Percentiles rank a stretch among this genome's conserved stretches.
Evolutionary conservation across 306 rosid genomes (phyloP).

Genomic region (Luffa aegyptiaca): DNA sequence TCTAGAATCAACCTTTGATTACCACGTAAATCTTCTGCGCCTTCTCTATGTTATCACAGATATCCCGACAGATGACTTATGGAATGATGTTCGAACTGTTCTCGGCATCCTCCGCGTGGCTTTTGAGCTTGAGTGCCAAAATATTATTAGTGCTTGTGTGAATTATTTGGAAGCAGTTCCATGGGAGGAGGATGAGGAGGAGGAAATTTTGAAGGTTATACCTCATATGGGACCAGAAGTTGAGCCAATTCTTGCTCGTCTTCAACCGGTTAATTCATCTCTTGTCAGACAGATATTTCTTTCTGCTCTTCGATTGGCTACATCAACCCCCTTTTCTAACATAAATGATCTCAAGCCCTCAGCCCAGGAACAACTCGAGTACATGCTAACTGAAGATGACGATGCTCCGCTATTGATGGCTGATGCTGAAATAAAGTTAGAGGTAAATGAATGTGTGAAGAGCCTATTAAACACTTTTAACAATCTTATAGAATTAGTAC

Average conservation of each 20-base stretch:
- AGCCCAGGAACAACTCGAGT: conserved; percentile 88
- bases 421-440: conserved; percentile 46
- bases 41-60: conserved; percentile 49
- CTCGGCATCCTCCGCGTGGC: conserved; percentile 77
- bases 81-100: conserved; percentile 77
- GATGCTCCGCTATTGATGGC: conserved; percentile 65
- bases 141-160: conserved; percentile 57
- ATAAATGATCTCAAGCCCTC: conserved; percentile 74
- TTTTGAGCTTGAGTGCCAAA: conserved; percentile 63
- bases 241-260: conserved; percentile 80
- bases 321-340: conserved; percentile 52
- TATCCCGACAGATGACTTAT: conserved; percentile 50
- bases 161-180: conserved; percentile 81
- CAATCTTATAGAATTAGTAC: conserved; percentile 30
- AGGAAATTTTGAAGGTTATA: conserved; percentile 68
- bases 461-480: conserved; percentile 48
- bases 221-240: conserved; percentile 62
- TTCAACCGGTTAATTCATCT: conserved; percentile 67
- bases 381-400: conserved; percentile 92
- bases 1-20: conserved; percentile 64
- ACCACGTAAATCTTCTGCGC: conserved; percentile 64
- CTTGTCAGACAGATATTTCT: conserved; percentile 46
- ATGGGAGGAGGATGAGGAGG: conserved; percentile 97
- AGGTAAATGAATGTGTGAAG: conserved; percentile 60
- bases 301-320: conserved; percentile 62